phyloP scores from a whole-genome alignment of 352 stramenopile species.

The Pythium coloratum region DNA sequence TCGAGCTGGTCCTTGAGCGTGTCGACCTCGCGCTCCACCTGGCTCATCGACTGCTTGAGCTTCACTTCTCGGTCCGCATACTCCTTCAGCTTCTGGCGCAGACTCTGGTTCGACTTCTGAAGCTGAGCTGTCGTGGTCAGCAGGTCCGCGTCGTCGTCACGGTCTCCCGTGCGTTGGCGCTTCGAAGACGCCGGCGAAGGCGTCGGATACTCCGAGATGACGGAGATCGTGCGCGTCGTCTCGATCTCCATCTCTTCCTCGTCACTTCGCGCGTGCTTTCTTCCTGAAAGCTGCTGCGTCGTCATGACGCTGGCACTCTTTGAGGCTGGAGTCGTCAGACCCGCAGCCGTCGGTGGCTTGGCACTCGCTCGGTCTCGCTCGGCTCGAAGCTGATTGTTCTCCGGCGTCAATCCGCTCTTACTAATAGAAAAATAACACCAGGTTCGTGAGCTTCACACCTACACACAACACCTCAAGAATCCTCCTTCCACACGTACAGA shows the following conservation, averaged over 20 bases:
- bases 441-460: neutral
- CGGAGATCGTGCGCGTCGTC: constrained; percentile 6
- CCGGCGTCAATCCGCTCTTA: constrained; percentile 18
- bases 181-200: neutral
- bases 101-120: constrained; percentile 17
- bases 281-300: constrained; percentile 10
- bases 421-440: constrained; percentile 1
- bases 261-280: constrained; percentile 5
- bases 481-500: constrained; percentile 35
- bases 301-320: neutral
- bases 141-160: constrained; percentile 7
- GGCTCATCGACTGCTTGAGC: constrained; percentile 15
- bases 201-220: neutral
- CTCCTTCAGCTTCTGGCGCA: constrained; percentile 20
- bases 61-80: constrained; percentile 8
- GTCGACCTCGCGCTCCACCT: neutral
- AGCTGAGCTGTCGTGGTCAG: constrained; percentile 10
- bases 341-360: neutral
- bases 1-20: constrained; percentile 17
- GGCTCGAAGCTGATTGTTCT: constrained; percentile 15
- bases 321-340: neutral
- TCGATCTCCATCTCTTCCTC: constrained; percentile 23
- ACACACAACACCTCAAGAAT: neutral
- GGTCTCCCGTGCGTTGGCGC: constrained; percentile 1
- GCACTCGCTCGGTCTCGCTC: constrained; percentile 12